Evolutionary conservation across 257 asterid species (phyloP), one percentile per base, ranked within the genome.

Genomic region (Nyctanthes arbortristis): DNA sequence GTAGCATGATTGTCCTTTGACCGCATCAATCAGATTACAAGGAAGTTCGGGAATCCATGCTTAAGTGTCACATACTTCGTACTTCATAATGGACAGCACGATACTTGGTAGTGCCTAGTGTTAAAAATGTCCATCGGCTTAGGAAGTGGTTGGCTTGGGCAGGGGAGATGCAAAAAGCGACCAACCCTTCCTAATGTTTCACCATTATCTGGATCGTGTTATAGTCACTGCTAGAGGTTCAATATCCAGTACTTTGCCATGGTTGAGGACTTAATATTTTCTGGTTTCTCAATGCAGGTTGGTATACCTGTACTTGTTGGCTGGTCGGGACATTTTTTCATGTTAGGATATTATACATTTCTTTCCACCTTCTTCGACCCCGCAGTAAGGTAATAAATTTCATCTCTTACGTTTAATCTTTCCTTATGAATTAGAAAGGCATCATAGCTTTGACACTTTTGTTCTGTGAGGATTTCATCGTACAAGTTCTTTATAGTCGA

Each of bases 301-400:
- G 90, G 96, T 14, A 49, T 93, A 63, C 85, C 87, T 1, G 97
- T 89, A 76, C 84, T 93, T 71, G 60, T 91, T 30, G 96, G 91
- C 66, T 93, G 98, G 97, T 81, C 77, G 3, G 91, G 91, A 43
- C 98, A 93, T 78, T 93, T 93, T 67, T 71, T 75, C 83, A 87
- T 91, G 98, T 61, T 93, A 69, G 98, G 98, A 70, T 83, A 73
- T 68, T 93, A 91, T 62, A 83, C 98, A 3, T 81, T 91, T 73
- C 96, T 93, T 43, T 90, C 97, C 60, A 81, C 85, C 36, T 84
- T 77, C 72, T 30, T 87, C 28, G 96, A 87, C 74, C 94, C 97
- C 34, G 45, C 80, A 30, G 82, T 91, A 36, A 83, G 97, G 98
- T 93, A 83, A 71, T 35, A 36, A 13, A 39, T 63, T 60, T 20